Base-by-base conservation (phyloP, 257 asterid species). In the Forsythia viridissima region DNA sequence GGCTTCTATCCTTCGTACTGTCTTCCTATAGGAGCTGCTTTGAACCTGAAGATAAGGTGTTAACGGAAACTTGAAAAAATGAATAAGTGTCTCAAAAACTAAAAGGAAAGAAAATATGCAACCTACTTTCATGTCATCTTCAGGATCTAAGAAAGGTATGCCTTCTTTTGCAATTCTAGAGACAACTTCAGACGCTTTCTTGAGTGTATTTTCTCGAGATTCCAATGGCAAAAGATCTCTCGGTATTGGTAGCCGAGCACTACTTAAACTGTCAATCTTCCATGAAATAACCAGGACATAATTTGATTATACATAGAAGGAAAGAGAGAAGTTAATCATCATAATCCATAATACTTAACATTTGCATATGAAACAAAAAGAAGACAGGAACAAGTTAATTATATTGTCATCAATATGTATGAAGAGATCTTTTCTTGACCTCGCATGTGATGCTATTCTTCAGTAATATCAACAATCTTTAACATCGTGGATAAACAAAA, bases 71-170 rank as follows among this genome's bases (percentile, higher is more conserved):
- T 8, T 15, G 24, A 42, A 9, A 18, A 41, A 65, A 20, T 6
- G 67, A 20, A 34, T 2, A 59, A 65, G 65, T 63, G 37, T 24
- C 21, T 24, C 40, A 39, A 73, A 55, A 75, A 24, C 73, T 63
- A 59, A 16, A 6, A 59, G 40, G 38, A 51, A 55, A 74, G 4
- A 41, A 75, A 75, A 73, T 34, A 40, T 51, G 77, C 39, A n/a
- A 20, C 75, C 57, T 76, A 92, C 99, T 96, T 91, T 93, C 99
- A 96, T 90, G 89, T 96, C 99, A 82, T 87, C 98, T 90, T 93
- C 96, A 34, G 99, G 97, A 85, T 93, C 97, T 48, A 96, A 88
- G 81, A 83, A 87, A 78, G 99, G 95, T 80, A 91, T 57, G 80
- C 99, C 97, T 77, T 87, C 97, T 84, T 89, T 93, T 6, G 90